phyloP scores from a whole-genome alignment of 2,329 filamentous ascomycete genomes.

The Aspergillus sp. region DNA sequence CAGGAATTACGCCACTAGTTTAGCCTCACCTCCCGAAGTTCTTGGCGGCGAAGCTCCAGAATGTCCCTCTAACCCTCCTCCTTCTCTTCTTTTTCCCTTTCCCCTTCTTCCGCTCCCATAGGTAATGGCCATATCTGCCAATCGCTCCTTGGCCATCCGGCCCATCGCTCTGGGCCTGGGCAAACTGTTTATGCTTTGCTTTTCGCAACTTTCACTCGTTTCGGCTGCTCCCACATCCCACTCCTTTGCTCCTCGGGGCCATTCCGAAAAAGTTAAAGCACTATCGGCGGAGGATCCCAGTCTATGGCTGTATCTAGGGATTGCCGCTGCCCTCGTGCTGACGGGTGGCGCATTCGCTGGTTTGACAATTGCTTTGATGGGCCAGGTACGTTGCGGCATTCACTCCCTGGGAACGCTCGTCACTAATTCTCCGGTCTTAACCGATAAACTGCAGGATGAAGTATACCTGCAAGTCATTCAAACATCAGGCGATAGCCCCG shows the following conservation, averaged over 20 bases:
- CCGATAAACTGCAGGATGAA: slow-evolving; percentile 66
- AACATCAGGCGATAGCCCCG: slow-evolving; percentile 70
- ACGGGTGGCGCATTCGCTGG: slow-evolving; percentile 92
- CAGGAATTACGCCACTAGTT: slow-evolving; percentile 6
- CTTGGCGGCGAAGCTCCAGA: slow-evolving; percentile 8
- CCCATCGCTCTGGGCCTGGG: slow-evolving; percentile 41
- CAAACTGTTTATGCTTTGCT: slow-evolving; percentile 40
- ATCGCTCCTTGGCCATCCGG: slow-evolving; percentile 37
- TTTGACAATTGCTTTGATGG: slow-evolving; percentile 69
- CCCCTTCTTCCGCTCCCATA: neutral
- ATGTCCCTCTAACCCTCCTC: slow-evolving; percentile 11
- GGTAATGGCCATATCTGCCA: slow-evolving; percentile 30
- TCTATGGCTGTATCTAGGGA: slow-evolving; percentile 77
- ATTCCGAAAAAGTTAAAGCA: slow-evolving; percentile 38
- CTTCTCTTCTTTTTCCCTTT: slow-evolving; percentile 4
- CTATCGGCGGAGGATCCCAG: slow-evolving; percentile 60
- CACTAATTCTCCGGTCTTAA: slow-evolving; percentile 2
- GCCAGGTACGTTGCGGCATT: slow-evolving; percentile 45
- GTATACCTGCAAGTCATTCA: slow-evolving; percentile 96
- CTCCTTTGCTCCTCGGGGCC: slow-evolving; percentile 7
- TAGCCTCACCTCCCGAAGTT: neutral
- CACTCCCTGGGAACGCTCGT: neutral
- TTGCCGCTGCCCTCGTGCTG: slow-evolving; percentile 79
- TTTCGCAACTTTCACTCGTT: slow-evolving; percentile 40
- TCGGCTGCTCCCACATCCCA: slow-evolving; percentile 36